phyloP scores from a whole-genome alignment of 176 grass and related monocot species.

The Thinopyrum elongatum region DNA sequence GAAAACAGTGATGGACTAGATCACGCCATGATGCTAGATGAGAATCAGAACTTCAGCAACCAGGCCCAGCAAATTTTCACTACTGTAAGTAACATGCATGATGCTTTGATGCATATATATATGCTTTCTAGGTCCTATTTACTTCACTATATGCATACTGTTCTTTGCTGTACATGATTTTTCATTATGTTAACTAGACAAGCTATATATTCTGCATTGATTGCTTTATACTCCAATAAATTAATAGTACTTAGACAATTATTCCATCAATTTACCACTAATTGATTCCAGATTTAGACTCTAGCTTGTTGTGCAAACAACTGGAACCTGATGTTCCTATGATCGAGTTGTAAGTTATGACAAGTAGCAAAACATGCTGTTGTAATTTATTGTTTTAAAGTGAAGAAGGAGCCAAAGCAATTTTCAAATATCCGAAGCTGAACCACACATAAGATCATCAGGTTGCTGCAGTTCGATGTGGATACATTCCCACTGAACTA shows the following conservation, averaged over 20 bases:
- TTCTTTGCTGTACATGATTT: neutral
- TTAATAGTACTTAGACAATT: no score
- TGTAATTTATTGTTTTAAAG: neutral
- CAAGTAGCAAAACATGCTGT: neutral
- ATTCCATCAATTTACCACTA: neutral
- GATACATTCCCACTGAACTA: neutral
- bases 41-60: constrained; percentile 2
- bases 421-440: neutral
- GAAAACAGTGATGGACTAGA: constrained; percentile 25
- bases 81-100: neutral
- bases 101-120: neutral
- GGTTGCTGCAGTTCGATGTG: neutral
- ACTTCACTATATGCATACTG: neutral
- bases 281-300: neutral
- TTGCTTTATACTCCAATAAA: no score
- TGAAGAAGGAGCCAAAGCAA: neutral
- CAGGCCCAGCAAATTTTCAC: neutral
- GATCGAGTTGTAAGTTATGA: neutral
- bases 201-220: no score
- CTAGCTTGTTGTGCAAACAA: neutral
- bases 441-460: neutral
- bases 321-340: neutral
- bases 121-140: constrained; percentile 16
- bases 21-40: neutral
- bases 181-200: no score